Conservation (phyloP, 306 rosid genomes). For the Quercus mongolica region DNA sequence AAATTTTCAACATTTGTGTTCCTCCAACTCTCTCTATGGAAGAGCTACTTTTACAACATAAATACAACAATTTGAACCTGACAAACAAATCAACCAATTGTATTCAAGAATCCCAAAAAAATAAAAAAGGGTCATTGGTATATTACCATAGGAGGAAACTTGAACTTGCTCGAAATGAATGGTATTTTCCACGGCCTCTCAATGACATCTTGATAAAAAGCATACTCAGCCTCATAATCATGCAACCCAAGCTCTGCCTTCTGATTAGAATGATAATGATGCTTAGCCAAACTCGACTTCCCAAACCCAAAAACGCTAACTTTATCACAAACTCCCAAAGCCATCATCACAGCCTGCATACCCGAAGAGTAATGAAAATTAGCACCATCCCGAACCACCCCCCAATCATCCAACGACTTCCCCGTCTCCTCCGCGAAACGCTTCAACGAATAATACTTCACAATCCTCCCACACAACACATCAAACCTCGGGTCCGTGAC, state of each 20-base stretch:
- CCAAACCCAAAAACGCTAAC: slow-evolving; percentile 91
- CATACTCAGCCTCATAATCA: slow-evolving; percentile 93
- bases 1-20: slow-evolving; percentile 20
- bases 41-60: slow-evolving; percentile 13
- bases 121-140: slow-evolving; percentile 41
- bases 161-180: slow-evolving; percentile 60
- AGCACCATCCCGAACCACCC: slow-evolving; percentile 63
- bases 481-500: slow-evolving; percentile 89
- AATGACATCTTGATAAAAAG: slow-evolving; percentile 65
- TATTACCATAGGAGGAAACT: slow-evolving; percentile 73
- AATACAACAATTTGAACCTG: slow-evolving; percentile 21
- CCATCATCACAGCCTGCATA: slow-evolving; percentile 91
- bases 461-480: slow-evolving; percentile 64
- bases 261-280: slow-evolving; percentile 93
- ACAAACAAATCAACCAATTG: slow-evolving; percentile 14
- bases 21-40: slow-evolving; percentile 5
- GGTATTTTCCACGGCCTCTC: slow-evolving; percentile 60
- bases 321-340: slow-evolving; percentile 82
- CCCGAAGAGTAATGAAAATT: slow-evolving; percentile 93
- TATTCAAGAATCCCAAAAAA: not conserved
- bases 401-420: slow-evolving; percentile 69
- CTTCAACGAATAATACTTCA: slow-evolving; percentile 89
- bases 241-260: slow-evolving; percentile 86
- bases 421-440: slow-evolving; percentile 67
- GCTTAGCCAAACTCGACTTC: slow-evolving; percentile 68